A percentile compares a stretch with the other conserved stretches of the same genome.
Conservation (phyloP, 805 yeast species). For the Candida sphagnicola region DNA sequence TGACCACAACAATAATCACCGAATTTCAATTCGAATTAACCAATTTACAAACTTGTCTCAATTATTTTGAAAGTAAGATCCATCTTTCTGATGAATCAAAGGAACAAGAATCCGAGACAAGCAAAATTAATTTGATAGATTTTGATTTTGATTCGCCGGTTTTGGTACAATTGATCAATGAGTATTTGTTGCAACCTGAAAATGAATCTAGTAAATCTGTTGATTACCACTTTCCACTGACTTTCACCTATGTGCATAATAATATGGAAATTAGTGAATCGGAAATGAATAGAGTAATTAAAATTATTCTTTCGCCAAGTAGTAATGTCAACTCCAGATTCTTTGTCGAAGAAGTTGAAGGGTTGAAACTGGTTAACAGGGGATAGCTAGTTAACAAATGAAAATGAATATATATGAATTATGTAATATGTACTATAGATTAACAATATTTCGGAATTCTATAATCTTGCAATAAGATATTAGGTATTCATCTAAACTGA, state of each 20-base stretch:
- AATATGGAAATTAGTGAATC: slow-evolving; percentile 4
- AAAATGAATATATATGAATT: no score
- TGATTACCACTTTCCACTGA: neutral
- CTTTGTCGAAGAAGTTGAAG: neutral
- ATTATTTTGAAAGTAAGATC: slow-evolving; percentile 14
- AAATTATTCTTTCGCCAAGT: slow-evolving; percentile 2
- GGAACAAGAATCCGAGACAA: slow-evolving; percentile 2
- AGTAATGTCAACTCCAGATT: slow-evolving; percentile 1
- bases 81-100: slow-evolving; percentile 14
- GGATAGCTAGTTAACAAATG: no score
- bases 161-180: slow-evolving; percentile 14
- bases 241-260: neutral
- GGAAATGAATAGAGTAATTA: slow-evolving; percentile 5
- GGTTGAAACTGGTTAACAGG: no score
- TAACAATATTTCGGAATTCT: no score
- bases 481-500: no score
- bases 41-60: slow-evolving; percentile 14
- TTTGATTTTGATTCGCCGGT: slow-evolving; percentile 26
- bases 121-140: slow-evolving; percentile 18
- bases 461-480: no score
- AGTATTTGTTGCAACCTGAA: slow-evolving; percentile 76
- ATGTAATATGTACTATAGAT: no score
- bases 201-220: slow-evolving; percentile 78
- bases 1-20: slow-evolving; percentile 5
- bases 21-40: slow-evolving; percentile 7